Conservation (phyloP, 331 rosid genomes). For the Spiraea crenata region DNA sequence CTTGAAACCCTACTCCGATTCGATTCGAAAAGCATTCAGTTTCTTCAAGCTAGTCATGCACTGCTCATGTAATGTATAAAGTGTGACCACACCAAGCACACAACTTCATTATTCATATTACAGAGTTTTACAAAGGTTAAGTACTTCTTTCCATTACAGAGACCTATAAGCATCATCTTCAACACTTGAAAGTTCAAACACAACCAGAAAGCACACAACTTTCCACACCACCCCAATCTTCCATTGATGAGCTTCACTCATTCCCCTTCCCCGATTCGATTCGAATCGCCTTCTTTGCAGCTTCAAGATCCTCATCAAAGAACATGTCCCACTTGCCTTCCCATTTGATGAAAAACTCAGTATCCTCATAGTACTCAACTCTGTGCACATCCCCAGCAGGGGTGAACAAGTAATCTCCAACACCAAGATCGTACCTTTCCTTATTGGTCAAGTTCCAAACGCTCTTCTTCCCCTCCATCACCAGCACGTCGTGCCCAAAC, state of each 20-base stretch:
- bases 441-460: slow-evolving; percentile 79
- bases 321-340: slow-evolving; percentile 93
- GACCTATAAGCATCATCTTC: neutral
- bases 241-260: neutral
- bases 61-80: too few relatives aligned
- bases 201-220: neutral
- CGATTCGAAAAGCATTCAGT: slow-evolving; percentile 42
- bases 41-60: too few relatives aligned
- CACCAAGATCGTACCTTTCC: slow-evolving; percentile 59
- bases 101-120: neutral
- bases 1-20: slow-evolving; percentile 20
- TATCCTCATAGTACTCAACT: slow-evolving; percentile 69
- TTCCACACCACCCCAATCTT: neutral
- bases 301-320: slow-evolving; percentile 70
- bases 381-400: slow-evolving; percentile 80
- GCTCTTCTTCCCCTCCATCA: slow-evolving; percentile 67
- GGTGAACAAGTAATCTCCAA: slow-evolving; percentile 77
- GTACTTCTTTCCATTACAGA: too few relatives aligned
- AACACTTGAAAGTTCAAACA: neutral
- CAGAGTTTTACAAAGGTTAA: neutral
- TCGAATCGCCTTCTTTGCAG: slow-evolving; percentile 49
- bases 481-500: slow-evolving; percentile 87
- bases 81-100: neutral
- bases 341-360: slow-evolving; percentile 89
- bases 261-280: slow-evolving; percentile 34